Evolutionary conservation across 2,329 filamentous ascomycete species (phyloP), one percentile per base, ranked within the genome.

Genomic region (Pseudogymnoascus sp.): DNA sequence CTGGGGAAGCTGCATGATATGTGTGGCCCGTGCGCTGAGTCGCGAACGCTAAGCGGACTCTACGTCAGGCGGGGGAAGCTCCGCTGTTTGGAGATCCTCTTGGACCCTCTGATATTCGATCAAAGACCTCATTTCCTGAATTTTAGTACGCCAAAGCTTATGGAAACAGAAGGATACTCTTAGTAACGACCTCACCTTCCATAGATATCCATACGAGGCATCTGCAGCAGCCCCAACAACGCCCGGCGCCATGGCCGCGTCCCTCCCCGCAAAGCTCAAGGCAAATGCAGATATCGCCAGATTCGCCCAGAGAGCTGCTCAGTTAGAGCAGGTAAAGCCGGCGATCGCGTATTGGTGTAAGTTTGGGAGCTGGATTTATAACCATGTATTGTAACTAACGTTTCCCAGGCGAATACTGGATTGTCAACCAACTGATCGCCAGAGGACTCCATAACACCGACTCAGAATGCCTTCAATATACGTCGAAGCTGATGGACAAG

Each of bases 331-430:
- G 64, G 85, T 87, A 72, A 95, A 93, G 76, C 95, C 95, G 7
- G 90, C 95, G 65, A 84, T 97, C 69, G 84, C 93, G 67, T 99
- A 97, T 76, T 97, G 93, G 92, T 95, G 93, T 96, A 83, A 73
- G 89, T 83, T 38, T 8, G 1, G 16, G 50, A 16, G 31, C n/a
- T 40, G 5, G 38, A 42, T 59, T 21, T 8, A 56, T 6, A 16
- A 37, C 11, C 11, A 42, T 28, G 18, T 56, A 5, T 25, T 23
- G 28, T 40, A 31, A 21, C 46, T 56, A 25, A 28, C 42, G 11
- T 28, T 34, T 8, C 36, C 18, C 40, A 95, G 91, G 90, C 75
- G 89, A 96, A 72, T 96, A 95, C 76, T 95, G 91, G 82, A 90
- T 95, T 25, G 89, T 96, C 56, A 92, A 97, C 71, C 90, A 96